These are phyloP conservation scores for Zymoseptoria brevis DNA, from an alignment of 2,329 filamentous ascomycete genomes.

Conservation along the genomic window DNA sequence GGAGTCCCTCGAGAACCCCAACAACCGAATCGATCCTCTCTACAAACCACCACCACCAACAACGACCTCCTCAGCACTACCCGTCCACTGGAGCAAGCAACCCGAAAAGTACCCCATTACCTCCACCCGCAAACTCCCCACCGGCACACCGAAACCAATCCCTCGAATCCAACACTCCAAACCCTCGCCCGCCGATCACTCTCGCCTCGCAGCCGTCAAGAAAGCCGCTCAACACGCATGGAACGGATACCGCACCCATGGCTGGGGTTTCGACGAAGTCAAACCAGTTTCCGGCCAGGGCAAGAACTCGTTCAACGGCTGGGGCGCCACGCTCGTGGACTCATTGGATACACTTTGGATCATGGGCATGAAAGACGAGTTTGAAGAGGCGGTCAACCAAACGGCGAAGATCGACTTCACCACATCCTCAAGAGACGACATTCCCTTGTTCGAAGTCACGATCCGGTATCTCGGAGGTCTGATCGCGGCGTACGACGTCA, in stretches of 20 bases:
- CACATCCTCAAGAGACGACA: conserved; percentile 55
- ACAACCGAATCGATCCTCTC: neutral
- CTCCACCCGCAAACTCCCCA: conserved; percentile 68
- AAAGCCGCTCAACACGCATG: conserved; percentile 70
- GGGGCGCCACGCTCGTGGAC: conserved; percentile 83
- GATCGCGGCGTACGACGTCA: conserved; percentile 78
- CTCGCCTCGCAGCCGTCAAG: conserved; percentile 60
- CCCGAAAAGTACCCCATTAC: conserved; percentile 64
- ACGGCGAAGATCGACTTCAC: conserved; percentile 77
- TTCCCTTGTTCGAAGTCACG: conserved; percentile 87
- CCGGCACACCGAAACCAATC: conserved; percentile 59
- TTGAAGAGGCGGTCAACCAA: conserved; percentile 65
- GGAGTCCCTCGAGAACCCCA: neutral
- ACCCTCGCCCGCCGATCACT: conserved; percentile 50
- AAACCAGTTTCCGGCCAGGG: conserved; percentile 59
- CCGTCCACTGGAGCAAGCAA: conserved; percentile 62
- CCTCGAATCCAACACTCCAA: conserved; percentile 72
- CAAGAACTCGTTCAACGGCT: conserved; percentile 80
- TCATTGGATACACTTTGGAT: conserved; percentile 79
- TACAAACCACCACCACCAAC: neutral
- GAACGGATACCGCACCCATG: conserved; percentile 69
- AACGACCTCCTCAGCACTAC: neutral
- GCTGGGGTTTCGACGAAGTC: conserved; percentile 83
- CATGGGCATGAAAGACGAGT: conserved; percentile 70
- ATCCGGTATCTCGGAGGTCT: conserved; percentile 88